Conservation (phyloP, 345 rosid genomes). For the Aethionema arabicum region DNA sequence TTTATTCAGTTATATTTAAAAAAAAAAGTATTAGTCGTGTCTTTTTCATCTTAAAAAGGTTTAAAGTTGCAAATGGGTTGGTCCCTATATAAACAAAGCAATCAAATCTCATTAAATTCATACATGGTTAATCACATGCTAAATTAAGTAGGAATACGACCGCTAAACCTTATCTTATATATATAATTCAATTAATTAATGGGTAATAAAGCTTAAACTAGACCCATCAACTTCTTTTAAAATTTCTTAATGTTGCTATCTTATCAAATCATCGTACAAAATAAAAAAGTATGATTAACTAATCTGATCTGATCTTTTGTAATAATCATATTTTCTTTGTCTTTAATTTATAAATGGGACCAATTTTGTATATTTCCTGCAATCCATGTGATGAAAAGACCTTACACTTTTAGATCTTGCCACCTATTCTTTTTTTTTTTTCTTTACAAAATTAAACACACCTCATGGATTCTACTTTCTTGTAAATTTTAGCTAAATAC, state of each 20-base stretch:
- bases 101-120: not conserved
- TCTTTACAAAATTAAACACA: constrained; percentile 19
- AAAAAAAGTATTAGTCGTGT: not conserved
- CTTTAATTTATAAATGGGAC: no score
- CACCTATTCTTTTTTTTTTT: constrained; percentile 19
- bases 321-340: no score
- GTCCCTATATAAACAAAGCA: constrained; percentile 4
- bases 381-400: constrained; percentile 38
- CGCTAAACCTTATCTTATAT: constrained; percentile 25
- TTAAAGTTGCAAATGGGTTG: constrained; percentile 21
- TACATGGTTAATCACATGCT: constrained; percentile 26
- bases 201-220: constrained; percentile 25
- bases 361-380: constrained; percentile 1
- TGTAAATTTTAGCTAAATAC: constrained; percentile 14
- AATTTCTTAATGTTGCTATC: constrained; percentile 9
- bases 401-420: constrained; percentile 35
- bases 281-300: constrained; percentile 7
- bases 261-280: constrained; percentile 36
- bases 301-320: constrained; percentile 8
- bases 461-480: constrained; percentile 31
- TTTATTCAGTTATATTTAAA: not conserved
- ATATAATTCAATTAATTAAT: not conserved
- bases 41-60: not conserved
- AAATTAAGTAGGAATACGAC: constrained; percentile 33
- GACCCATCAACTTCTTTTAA: not conserved